Percentiles rank a stretch among this genome's conserved stretches.
phyloP scores from a whole-genome alignment of 2,329 filamentous ascomycete genomes.

The Celoporthe dispersa region DNA sequence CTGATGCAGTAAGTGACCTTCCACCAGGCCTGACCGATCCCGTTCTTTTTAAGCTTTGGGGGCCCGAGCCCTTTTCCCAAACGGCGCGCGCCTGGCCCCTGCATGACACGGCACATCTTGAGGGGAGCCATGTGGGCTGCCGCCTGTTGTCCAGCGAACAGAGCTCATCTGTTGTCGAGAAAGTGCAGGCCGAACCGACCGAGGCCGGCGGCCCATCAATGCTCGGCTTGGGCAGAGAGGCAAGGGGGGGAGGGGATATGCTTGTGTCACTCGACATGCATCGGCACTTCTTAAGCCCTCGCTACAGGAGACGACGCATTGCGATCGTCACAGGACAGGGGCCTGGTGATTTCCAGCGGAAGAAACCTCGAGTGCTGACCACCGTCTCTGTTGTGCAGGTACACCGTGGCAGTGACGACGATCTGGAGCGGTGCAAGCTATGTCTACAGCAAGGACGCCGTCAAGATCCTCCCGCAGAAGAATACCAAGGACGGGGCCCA shows the following conservation, averaged over 20 bases:
- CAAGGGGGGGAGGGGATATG: no score
- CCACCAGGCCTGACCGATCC: background rate
- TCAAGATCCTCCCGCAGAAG: constrained; percentile 71
- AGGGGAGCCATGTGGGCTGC: background rate
- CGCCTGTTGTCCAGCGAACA: background rate
- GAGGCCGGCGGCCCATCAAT: background rate
- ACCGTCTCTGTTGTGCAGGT: constrained; percentile 54
- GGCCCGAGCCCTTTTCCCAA: background rate
- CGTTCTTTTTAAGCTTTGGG: background rate
- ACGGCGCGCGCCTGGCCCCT: background rate
- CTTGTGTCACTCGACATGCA: background rate
- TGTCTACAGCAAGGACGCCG: constrained; percentile 85
- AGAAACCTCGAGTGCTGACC: background rate
- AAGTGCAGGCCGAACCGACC: background rate
- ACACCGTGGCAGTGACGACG: constrained; percentile 85
- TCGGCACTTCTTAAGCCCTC: background rate
- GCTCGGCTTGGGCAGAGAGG: no score
- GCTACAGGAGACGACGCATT: background rate
- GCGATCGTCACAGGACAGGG: background rate
- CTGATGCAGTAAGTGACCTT: constrained; percentile 63
- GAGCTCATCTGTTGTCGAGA: background rate
- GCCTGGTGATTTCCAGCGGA: no score
- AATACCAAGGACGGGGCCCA: constrained; percentile 33
- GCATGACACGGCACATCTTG: background rate
- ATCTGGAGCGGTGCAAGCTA: constrained; percentile 95